Conservation (phyloP, 1,139 yeast genomes). For the Candida gigantensis region DNA sequence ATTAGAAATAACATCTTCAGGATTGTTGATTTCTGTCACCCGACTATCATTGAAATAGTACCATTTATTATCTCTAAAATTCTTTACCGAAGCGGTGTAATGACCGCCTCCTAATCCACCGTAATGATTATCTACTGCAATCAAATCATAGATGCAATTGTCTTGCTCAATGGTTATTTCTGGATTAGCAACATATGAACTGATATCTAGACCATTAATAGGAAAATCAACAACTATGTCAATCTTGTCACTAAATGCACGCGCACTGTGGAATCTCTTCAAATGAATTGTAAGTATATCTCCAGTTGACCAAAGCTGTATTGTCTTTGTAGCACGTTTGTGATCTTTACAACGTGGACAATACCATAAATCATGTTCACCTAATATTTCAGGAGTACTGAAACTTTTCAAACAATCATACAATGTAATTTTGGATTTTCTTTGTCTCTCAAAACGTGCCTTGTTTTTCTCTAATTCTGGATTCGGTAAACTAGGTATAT, state of each 20-base stretch:
- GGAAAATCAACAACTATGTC: constrained; percentile 87
- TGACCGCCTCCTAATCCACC: constrained; percentile 99
- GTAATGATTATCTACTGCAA: constrained; percentile 93
- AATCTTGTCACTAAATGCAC: constrained; percentile 87
- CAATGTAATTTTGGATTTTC: constrained; percentile 58
- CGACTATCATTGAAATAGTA: constrained; percentile 87
- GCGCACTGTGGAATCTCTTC: constrained; percentile 84
- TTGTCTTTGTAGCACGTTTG: constrained; percentile 86
- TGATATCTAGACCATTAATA: constrained; percentile 75
- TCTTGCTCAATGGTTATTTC: constrained; percentile 29
- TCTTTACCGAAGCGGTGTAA: constrained; percentile 87
- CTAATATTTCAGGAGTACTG: constrained; percentile 79
- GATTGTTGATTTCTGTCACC: constrained; percentile 59
- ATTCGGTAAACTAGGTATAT: constrained; percentile 51
- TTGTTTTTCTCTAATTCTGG: constrained; percentile 52
- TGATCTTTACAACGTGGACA: constrained; percentile 90
- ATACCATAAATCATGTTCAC: constrained; percentile 92
- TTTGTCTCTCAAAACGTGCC: constrained; percentile 36
- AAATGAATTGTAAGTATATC: constrained; percentile 87
- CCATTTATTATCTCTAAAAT: constrained; percentile 79
- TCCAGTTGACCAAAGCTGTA: constrained; percentile 90
- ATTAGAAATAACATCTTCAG: constrained; percentile 65
- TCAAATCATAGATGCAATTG: constrained; percentile 64
- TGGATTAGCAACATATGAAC: constrained; percentile 49
- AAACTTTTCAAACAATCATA: constrained; percentile 76